These are phyloP conservation scores for Raffaelea deltoideospora DNA, from an alignment of 2,329 filamentous ascomycete species.

Conservation along the genomic window DNA sequence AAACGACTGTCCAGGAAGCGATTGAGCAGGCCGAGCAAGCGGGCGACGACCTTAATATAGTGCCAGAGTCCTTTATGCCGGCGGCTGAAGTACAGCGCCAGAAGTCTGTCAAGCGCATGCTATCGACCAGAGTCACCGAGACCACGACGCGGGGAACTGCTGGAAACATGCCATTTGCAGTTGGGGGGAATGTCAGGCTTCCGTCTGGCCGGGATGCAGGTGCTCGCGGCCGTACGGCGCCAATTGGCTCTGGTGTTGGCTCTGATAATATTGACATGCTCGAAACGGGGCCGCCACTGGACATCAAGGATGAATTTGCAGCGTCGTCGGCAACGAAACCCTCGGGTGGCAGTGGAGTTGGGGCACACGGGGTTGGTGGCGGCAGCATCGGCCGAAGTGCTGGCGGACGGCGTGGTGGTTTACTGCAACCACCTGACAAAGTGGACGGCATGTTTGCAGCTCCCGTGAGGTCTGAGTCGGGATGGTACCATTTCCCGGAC, in stretches of 20 bases:
- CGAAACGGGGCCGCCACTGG: too few relatives aligned
- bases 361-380: conserved; percentile 14
- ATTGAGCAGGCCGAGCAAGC: conserved; percentile 63
- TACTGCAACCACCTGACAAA: conserved; percentile 55
- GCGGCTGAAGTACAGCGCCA: conserved; percentile 28
- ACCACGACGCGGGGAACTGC: too few relatives aligned
- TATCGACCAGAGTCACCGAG: too few relatives aligned
- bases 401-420: conserved; percentile 28
- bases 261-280: too few relatives aligned
- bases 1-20: conserved; percentile 68
- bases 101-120: conserved; percentile 14
- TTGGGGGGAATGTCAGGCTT: too few relatives aligned
- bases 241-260: too few relatives aligned
- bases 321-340: background rate
- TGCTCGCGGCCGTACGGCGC: too few relatives aligned
- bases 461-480: conserved; percentile 49
- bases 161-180: too few relatives aligned
- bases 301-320: too few relatives aligned
- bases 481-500: conserved; percentile 55
- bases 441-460: conserved; percentile 69
- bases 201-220: too few relatives aligned
- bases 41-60: conserved; percentile 80
- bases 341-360: too few relatives aligned
- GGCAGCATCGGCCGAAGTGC: conserved; percentile 19
- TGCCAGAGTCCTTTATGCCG: conserved; percentile 68